These are phyloP conservation scores for Calonectria naviculata DNA, from an alignment of 2,329 filamentous ascomycete species.

Conservation along the genomic window DNA sequence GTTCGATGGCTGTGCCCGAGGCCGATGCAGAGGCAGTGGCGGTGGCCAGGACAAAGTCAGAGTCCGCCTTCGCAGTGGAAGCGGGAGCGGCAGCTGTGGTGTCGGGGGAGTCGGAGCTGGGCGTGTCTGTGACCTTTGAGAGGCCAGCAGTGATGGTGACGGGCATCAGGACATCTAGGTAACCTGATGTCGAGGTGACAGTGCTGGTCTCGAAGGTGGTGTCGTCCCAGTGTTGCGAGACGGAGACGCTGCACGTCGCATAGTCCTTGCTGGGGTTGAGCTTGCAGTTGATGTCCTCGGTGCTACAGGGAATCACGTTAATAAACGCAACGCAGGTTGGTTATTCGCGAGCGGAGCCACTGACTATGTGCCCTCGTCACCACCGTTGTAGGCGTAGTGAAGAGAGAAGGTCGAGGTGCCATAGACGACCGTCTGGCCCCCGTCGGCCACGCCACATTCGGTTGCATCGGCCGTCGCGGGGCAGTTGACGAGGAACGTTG, in stretches of 20 bases:
- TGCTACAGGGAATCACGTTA: slow-evolving; percentile 23
- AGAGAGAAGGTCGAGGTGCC: slow-evolving; percentile 42
- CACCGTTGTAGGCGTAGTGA: slow-evolving; percentile 22
- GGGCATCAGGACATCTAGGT: slow-evolving; percentile 36
- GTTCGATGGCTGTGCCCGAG: not conserved
- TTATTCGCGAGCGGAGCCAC: not conserved
- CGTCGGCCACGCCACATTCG: slow-evolving; percentile 39
- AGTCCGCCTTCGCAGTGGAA: slow-evolving; percentile 7
- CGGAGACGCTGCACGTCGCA: slow-evolving; percentile 35
- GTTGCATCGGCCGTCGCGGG: slow-evolving; percentile 20
- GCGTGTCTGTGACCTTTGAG: slow-evolving; percentile 44
- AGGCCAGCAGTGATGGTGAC: slow-evolving; percentile 52
- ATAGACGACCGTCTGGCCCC: slow-evolving; percentile 39
- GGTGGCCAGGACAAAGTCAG: slow-evolving; percentile 3
- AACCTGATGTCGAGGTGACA: slow-evolving; percentile 23
- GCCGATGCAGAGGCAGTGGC: slow-evolving; percentile 18
- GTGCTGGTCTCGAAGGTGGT: slow-evolving; percentile 4
- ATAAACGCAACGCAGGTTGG: not conserved
- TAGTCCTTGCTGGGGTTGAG: slow-evolving; percentile 37
- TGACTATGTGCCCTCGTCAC: slow-evolving; percentile 31
- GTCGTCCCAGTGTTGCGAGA: slow-evolving; percentile 4
- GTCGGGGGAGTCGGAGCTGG: not conserved
- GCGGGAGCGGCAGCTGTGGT: slow-evolving; percentile 29
- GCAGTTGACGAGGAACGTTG: slow-evolving; percentile 46
- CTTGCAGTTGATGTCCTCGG: slow-evolving; percentile 35